Evolutionary conservation across 352 stramenopile species (phyloP), one percentile per base, ranked within the genome.

Genomic region (Globisporangium okanoganense): DNA sequence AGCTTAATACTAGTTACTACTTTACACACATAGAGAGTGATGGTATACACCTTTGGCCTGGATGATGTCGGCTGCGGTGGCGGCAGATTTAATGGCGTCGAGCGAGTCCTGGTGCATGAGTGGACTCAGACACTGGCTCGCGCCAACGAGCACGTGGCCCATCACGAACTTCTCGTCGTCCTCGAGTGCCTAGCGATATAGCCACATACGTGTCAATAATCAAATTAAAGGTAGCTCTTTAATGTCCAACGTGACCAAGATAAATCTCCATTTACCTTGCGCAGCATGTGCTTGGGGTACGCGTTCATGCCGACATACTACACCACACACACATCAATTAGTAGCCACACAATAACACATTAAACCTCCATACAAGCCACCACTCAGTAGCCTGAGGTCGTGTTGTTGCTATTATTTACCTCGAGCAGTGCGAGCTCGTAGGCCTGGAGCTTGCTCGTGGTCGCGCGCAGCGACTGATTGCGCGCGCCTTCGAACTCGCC

Each of bases 271-370:
- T 55, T 16, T 56, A 79, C 73, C 69, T 89, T 74, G 25, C 86
- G 76, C 52, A 92, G 64, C 70, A 87, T 79, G 58, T 83, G 77
- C 65, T 90, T 89, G 16, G 83, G 83, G 61, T 90, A 76, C 56
- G 78, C 73, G 43, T 91, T 93, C 83, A 93, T 91, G 36, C 76
- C 73, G 33, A 89, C 83, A 60, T 88, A 93, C 81, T 92, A 43
- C 43, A 53, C 31, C 49, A 22, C 22, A 50, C 38, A 43, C 18
- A 59, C 38, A 45, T 10, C 5, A 40, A 3, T 20, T 16, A 14
- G 12, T n/a, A 54, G 12, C 5, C 3, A 47, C n/a, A 44, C 8
- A 6, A 10, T 0, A 43, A 14, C 14, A n/a, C 2, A 40, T 13
- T 43, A 18, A n/a, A n/a, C 5, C 13, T 14, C 36, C 36, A 54